These are phyloP conservation scores for Roridomyces roridus DNA, from an alignment of 768 basidiomycete species.

Conservation along the genomic window DNA sequence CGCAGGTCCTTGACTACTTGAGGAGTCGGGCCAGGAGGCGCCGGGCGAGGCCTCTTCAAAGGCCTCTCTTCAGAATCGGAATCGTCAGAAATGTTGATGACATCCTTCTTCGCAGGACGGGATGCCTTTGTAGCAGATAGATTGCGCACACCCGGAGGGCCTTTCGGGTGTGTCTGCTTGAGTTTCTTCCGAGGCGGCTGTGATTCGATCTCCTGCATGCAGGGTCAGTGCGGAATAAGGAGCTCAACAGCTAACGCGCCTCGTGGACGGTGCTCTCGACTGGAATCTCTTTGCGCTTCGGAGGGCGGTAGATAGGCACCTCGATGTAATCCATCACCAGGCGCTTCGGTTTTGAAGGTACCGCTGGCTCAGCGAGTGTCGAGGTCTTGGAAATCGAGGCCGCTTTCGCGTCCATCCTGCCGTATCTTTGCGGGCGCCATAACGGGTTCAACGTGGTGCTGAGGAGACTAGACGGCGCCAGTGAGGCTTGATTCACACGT, in stretches of 20 bases:
- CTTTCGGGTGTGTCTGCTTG: background rate
- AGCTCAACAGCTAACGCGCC: background rate
- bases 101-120: background rate
- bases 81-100: background rate
- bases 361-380: background rate
- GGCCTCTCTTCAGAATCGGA: constrained; percentile 14
- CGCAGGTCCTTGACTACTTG: background rate
- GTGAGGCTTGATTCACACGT: background rate
- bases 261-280: background rate
- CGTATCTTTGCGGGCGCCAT: too few relatives aligned
- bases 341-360: constrained; percentile 1
- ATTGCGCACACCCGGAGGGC: background rate
- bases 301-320: background rate
- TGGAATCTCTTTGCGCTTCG: constrained; percentile 4
- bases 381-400: too few relatives aligned
- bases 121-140: background rate
- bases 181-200: background rate
- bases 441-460: too few relatives aligned
- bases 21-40: background rate
- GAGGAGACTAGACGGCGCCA: background rate
- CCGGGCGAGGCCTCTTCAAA: background rate
- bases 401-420: too few relatives aligned
- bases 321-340: constrained; percentile 10
- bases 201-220: background rate
- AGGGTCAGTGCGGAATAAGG: background rate